Evolutionary conservation across 306 rosid genomes (phyloP), one percentile per base, ranked within the genome.

Genomic region (Cajanus cajan): DNA sequence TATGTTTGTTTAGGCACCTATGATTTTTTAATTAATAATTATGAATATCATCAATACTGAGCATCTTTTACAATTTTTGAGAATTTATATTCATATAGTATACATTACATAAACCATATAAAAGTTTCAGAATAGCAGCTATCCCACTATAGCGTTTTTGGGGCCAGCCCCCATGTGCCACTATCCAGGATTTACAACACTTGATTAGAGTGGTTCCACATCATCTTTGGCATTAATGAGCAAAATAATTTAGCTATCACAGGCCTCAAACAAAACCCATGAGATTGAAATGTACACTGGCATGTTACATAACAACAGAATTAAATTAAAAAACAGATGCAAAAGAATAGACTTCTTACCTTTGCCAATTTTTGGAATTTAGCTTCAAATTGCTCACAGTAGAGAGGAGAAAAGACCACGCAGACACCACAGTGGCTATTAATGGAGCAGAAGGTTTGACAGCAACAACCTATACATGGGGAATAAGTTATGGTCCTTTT

Each of bases 331-430:
- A 39, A 63, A 43, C 44, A 21, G 68, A 52, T 59, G 44, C 5
- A 19, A 62, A 55, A 55, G 19, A 62, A 80, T 2, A 55, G 59
- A 69, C 12, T 79, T 77, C 91, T 90, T 84, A 87, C 99, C 87
- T 96, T 80, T 85, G 94, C 98, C 95, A 95, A 70, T 82, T 86
- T 85, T 89, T 95, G 21, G 91, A 47, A 85, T 91, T 90, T 78
- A 93, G 90, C 81, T 83, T 92, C 89, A 89, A 65, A 6, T 74
- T 82, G 25, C 81, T 83, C 77, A 87, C 45, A 21, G 96, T 93
- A 14, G 99, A 91, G 37, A 95, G 97, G 84, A 95, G 95, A 85
- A 95, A 95, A 66, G 98, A 86, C 99, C 99, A 95, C 0, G 98
- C 82, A 77, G 90, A 91, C 66, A 92, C 94, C 90, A 91, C 89